Evolutionary conservation across 768 basidiomycete species (phyloP).

Genomic region (Suillus alpinus): DNA sequence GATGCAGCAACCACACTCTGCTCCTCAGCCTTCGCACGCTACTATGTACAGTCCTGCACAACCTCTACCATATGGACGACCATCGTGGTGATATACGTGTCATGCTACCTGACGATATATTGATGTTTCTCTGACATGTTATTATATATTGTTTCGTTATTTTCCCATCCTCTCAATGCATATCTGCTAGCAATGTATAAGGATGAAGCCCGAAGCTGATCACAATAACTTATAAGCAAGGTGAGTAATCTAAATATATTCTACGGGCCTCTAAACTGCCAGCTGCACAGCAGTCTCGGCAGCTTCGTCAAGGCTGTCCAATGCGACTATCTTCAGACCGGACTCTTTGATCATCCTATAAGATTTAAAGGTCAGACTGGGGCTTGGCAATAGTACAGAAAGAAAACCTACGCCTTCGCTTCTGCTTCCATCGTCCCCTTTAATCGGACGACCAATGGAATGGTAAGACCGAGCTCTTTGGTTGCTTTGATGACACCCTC

Average conservation of each 20-base stretch:
- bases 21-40: slow-evolving; percentile 25
- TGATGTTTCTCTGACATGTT: slow-evolving; percentile 19
- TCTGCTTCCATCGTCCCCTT: slow-evolving; percentile 97
- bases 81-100: slow-evolving; percentile 29
- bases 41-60: slow-evolving; percentile 26
- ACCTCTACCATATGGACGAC: slow-evolving; percentile 22
- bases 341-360: slow-evolving; percentile 89
- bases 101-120: slow-evolving; percentile 27
- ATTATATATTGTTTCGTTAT: slow-evolving; percentile 16
- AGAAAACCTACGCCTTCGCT: slow-evolving; percentile 78
- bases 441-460: slow-evolving; percentile 90
- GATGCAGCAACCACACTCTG: slow-evolving; percentile 36
- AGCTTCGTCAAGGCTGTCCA: slow-evolving; percentile 91
- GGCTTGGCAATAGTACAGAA: background rate
- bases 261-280: slow-evolving; percentile 35
- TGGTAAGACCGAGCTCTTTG: slow-evolving; percentile 78
- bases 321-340: slow-evolving; percentile 89
- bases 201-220: too few relatives aligned
- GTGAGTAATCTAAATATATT: slow-evolving; percentile 8
- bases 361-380: slow-evolving; percentile 10
- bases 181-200: background rate
- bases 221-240: slow-evolving; percentile 2
- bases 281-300: slow-evolving; percentile 77
- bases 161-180: slow-evolving; percentile 2
- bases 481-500: slow-evolving; percentile 99